Evolutionary conservation across 2,329 filamentous ascomycete genomes (phyloP), one percentile per base, ranked within the genome.

Genomic region (Pseudocercospora crystallina): DNA sequence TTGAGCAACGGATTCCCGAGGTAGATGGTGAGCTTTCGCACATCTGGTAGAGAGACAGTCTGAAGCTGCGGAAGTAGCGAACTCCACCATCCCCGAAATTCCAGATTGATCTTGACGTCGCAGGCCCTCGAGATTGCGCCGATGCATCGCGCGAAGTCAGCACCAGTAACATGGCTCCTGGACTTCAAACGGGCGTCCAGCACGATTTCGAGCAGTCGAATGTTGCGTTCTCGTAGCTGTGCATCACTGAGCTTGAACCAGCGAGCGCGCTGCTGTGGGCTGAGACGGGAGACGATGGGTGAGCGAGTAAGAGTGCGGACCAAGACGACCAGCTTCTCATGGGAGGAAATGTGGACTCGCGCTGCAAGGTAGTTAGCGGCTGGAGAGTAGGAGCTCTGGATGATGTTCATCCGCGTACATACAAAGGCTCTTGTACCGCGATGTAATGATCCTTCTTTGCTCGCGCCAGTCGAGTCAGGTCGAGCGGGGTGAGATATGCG

Each of bases 371-470:
- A 7, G 20, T 26, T 7, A 26, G 20, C 7, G 20, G 20, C 20
- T 26, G 20, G 20, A 3, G 7, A 26, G 20, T 3, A 26, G 20
- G 4, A 7, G 7, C 20, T 26, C 3, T 3, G 20, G 7, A 26
- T 26, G 7, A 7, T 7, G 4, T 53, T 10, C 35, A 46, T 49
- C 59, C 44, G 5, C 43, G 20, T 8, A 17, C 31, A 38, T 59
- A 63, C 3, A 63, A 51, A 3, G 55, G 53, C 29, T 55, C 43
- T 34, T 61, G 61, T 4, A 54, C 51, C 12, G 61, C 54, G 12
- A 60, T 47, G 48, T 63, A 61, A 41, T 55, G 45, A 47, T 61
- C 54, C 20, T 50, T 48, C 37, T 38, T 54, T 13, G 54, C 44
- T 14, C 47, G 34, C 15, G 55, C 49, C 29, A 61, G 46, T 5